Evolutionary conservation across 345 rosid species (phyloP).

Genomic region (Arabidopsis thaliana): DNA sequence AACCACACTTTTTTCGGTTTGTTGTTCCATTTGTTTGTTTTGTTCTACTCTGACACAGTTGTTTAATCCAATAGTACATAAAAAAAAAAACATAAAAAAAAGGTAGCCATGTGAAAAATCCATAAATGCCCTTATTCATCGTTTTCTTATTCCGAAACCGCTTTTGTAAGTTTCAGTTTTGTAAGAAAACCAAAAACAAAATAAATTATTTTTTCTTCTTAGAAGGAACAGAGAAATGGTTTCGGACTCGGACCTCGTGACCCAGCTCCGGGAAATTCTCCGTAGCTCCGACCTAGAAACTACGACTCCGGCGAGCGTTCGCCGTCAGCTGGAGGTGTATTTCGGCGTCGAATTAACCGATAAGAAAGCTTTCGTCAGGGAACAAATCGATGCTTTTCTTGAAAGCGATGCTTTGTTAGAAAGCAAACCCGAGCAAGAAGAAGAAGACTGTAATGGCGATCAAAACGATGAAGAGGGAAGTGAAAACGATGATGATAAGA

Average conservation of each 20-base stretch:
- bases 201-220: neutral
- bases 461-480: constrained; percentile 22
- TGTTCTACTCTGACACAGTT: no score
- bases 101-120: neutral
- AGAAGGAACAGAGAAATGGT: constrained; percentile 47
- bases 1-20: no score
- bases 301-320: constrained; percentile 64
- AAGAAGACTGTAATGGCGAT: constrained; percentile 27
- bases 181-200: neutral
- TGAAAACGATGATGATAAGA: constrained; percentile 8
- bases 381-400: constrained; percentile 69
- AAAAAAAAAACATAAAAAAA: no score
- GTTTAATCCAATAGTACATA: no score
- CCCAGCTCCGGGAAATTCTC: constrained; percentile 69
- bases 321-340: constrained; percentile 66
- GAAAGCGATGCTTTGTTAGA: neutral
- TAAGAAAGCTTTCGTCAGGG: constrained; percentile 59
- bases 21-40: no score
- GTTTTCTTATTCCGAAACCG: constrained; percentile 5
- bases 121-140: neutral
- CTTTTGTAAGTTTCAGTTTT: constrained; percentile 10
- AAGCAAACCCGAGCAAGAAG: constrained; percentile 40
- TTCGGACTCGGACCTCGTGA: constrained; percentile 66
- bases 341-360: constrained; percentile 66
- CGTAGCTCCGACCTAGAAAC: constrained; percentile 68